Base-by-base conservation (phyloP, 2,329 filamentous ascomycete genomes). In the Sporothrix mexicana region DNA sequence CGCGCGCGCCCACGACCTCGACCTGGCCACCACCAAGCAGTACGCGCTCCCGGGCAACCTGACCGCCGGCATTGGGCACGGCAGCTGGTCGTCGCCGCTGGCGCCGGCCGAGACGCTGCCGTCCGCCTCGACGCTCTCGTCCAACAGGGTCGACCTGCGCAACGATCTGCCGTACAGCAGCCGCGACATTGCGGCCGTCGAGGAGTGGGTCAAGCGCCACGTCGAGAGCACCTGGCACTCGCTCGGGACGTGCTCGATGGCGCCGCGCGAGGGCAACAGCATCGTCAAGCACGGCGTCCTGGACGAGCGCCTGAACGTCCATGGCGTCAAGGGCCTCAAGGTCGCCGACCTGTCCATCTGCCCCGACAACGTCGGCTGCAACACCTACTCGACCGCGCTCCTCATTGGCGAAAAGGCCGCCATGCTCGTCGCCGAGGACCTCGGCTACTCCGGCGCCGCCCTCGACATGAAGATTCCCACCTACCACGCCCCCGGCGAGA, bases 281-380 rank as follows among this genome's bases (percentile, higher is more conserved):
- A 93, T 95, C 78, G 92, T 94, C 80, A 93, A 92, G 83, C 91
- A 94, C 78, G 92, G 92, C 74, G 92, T 94, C 0, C 82, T 94
- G 51, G 92, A 94, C 78, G 91, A 93, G 81, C 88, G 92, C 74
- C 86, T 94, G 72, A 94, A 93, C 76, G 92, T 94, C 2, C 91
- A 94, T 79, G 92, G 91, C 69, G 91, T 93, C 76, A 87, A 93
- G 84, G 90, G 90, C 17, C 86, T 94, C 77, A 94, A 94, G 86
- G 91, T 94, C 30, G 91, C 91, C 13, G 92, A 94, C 80, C 81
- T 94, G 61, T 90, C 87, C 69, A 92, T 94, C 83, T 94, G 91
- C 81, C 92, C 92, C 0, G 91, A 94, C 80, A 94, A 94, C 76
- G 91, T 94, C 25, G 92, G 90, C 74, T 90, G 88, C 82, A 90